Evolutionary conservation across 202 grass and related monocot genomes (phyloP).

Genomic region (Zoysia matrella): DNA sequence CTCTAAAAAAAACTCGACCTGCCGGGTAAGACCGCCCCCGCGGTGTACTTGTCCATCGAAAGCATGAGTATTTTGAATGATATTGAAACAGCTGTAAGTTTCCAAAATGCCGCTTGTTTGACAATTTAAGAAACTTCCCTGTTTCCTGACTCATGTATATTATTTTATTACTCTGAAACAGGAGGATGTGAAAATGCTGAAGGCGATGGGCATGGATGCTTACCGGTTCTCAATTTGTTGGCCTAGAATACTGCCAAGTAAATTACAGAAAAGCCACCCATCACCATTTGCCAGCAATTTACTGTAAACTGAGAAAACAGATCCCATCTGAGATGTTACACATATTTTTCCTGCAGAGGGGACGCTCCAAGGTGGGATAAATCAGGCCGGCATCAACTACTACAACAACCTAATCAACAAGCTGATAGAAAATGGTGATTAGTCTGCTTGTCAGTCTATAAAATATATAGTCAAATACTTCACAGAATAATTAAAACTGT

Average conservation of each 20-base stretch:
- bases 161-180: background rate
- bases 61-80: no score
- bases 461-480: background rate
- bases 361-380: background rate
- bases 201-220: slow-evolving; percentile 64
- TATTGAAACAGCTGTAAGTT: no score
- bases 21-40: no score
- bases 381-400: background rate
- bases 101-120: no score
- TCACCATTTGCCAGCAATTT: background rate
- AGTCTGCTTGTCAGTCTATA: background rate
- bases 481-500: background rate
- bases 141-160: no score
- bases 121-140: no score
- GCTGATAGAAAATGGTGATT: slow-evolving; percentile 21
- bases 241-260: slow-evolving; percentile 72
- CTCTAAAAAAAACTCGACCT: no score
- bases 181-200: slow-evolving; percentile 58
- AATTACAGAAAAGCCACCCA: background rate
- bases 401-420: slow-evolving; percentile 32
- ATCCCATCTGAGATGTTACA: background rate
- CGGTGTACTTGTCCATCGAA: no score
- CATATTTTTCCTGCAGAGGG: slow-evolving; percentile 1
- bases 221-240: slow-evolving; percentile 71
- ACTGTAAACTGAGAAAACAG: background rate